Conservation (phyloP, 2,329 filamentous ascomycete species). For the Hawksworthiomyces lignivorus region DNA sequence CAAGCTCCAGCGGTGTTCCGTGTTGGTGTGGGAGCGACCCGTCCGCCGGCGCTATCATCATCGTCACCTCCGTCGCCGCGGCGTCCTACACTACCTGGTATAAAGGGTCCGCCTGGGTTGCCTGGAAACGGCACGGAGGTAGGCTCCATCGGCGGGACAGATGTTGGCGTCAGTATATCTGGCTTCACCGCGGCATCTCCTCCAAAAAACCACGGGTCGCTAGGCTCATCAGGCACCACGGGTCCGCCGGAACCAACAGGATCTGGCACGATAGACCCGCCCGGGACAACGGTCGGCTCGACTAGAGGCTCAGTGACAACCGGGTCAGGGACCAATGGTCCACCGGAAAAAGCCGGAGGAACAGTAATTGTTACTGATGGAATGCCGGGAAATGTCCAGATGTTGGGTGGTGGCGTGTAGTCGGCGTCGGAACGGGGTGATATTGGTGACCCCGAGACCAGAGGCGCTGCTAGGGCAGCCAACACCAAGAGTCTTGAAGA, state of each 20-base stretch:
- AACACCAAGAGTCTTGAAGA: neutral
- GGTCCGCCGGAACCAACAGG: conserved; percentile 1
- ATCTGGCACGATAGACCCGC: neutral
- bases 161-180: neutral
- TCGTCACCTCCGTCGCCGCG: neutral
- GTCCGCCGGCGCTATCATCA: neutral
- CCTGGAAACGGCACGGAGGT: no score
- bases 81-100: neutral
- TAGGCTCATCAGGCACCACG: neutral
- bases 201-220: no score
- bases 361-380: no score
- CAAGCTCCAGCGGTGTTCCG: neutral
- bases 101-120: neutral
- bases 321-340: neutral
- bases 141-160: neutral
- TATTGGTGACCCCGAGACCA: neutral
- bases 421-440: neutral
- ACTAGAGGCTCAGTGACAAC: neutral
- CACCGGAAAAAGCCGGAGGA: no score
- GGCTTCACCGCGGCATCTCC: neutral
- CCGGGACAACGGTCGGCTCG: neutral
- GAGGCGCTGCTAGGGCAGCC: neutral
- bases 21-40: neutral
- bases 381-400: neutral
- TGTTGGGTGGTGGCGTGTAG: neutral